phyloP scores from a whole-genome alignment of 257 asterid species.

The Gardenia jasminoides region DNA sequence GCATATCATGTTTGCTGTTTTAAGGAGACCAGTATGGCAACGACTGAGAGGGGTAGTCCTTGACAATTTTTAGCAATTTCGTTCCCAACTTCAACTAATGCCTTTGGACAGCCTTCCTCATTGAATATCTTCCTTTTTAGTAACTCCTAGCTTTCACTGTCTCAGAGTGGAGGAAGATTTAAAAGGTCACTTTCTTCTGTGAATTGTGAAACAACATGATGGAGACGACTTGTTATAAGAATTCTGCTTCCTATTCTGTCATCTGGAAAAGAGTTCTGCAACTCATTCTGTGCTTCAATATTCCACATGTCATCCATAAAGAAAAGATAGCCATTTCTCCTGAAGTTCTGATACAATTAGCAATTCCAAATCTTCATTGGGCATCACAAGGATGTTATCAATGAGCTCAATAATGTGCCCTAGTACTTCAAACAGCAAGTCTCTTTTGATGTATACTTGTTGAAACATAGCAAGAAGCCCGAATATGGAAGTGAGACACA shows the following conservation, averaged over 20 bases:
- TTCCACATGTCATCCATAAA: conserved; percentile 24
- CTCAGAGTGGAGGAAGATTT: not conserved
- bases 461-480: conserved; percentile 7
- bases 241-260: not conserved
- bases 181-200: not conserved
- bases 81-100: not conserved
- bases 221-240: not conserved
- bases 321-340: conserved; percentile 7
- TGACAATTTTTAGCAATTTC: not conserved
- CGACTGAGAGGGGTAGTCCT: not conserved
- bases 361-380: not conserved
- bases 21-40: conserved; percentile 19
- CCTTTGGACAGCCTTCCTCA: not conserved
- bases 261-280: not conserved
- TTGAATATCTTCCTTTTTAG: not conserved
- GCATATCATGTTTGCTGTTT: not conserved
- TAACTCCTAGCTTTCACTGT: not conserved
- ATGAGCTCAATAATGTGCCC: not conserved
- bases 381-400: not conserved
- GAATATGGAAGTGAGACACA: conserved; percentile 1
- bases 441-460: not conserved
- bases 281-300: conserved; percentile 9
- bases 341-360: conserved; percentile 11
- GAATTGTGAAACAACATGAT: not conserved
- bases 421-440: conserved; percentile 12